phyloP scores from a whole-genome alignment of 352 stramenopile species.

The Globisporangium polare region DNA sequence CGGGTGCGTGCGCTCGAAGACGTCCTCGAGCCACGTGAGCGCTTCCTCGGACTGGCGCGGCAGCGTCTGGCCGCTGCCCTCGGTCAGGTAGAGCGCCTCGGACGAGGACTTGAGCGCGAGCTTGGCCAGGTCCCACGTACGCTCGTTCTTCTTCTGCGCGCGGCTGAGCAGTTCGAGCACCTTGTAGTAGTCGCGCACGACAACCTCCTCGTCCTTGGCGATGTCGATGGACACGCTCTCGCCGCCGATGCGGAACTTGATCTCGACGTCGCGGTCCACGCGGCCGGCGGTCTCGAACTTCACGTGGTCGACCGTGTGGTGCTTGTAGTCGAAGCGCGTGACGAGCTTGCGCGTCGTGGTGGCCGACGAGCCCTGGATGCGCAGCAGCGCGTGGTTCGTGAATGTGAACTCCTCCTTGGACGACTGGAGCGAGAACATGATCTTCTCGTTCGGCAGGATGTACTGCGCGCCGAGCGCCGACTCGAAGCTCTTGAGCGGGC shows the following conservation, averaged over 20 bases:
- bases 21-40: slow-evolving; percentile 36
- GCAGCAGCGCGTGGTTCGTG: slow-evolving; percentile 54
- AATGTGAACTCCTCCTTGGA: slow-evolving; percentile 59
- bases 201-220: slow-evolving; percentile 21
- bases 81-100: slow-evolving; percentile 36
- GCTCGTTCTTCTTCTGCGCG: slow-evolving; percentile 32
- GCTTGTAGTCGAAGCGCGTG: slow-evolving; percentile 32
- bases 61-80: slow-evolving; percentile 40
- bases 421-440: slow-evolving; percentile 57
- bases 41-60: slow-evolving; percentile 38
- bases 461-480: slow-evolving; percentile 10
- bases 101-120: slow-evolving; percentile 27
- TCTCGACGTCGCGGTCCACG: slow-evolving; percentile 44
- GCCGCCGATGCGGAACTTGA: slow-evolving; percentile 30
- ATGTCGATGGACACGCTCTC: slow-evolving; percentile 29
- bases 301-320: slow-evolving; percentile 19
- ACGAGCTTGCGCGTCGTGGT: slow-evolving; percentile 45
- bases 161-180: slow-evolving; percentile 33
- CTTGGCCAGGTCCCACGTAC: slow-evolving; percentile 24
- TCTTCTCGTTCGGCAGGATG: slow-evolving; percentile 31
- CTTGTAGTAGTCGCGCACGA: slow-evolving; percentile 37
- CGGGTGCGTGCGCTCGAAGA: slow-evolving; percentile 45
- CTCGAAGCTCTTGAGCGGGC: slow-evolving; percentile 20
- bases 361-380: slow-evolving; percentile 30
- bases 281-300: slow-evolving; percentile 42